Evolutionary conservation across 768 basidiomycete genomes (phyloP), one percentile per base, ranked within the genome.

Genomic region (Leccinum subtestaceum): DNA sequence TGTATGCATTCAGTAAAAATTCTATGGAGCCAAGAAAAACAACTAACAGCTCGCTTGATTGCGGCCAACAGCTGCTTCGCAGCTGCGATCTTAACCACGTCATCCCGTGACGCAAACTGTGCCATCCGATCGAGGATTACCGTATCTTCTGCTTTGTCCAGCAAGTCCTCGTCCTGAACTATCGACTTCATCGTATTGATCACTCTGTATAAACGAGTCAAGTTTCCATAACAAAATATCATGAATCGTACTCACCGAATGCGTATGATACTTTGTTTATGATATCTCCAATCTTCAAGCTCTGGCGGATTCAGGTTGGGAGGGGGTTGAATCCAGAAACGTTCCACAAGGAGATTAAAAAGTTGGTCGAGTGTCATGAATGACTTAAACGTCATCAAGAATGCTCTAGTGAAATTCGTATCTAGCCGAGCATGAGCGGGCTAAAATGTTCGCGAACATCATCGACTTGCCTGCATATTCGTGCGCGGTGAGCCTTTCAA

Each of bases 381-480:
- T 0, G 85, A 85, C 63, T 84, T 83, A 75, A 85, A 88, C 3
- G 88, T 89, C 74, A 87, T 79, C 47, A 88, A 71, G 76, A 89
- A 89, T 11, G 86, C 83, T 58, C 79, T 78, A 62, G 75, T 82
- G 70, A 82, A 87, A 36, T 76, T 75, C 23, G 80, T 77, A 67
- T 87, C 82, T 84, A 48, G n/a, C 25, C 29, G 53, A 4, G 46
- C 31, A 45, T 66, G 9, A 71, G 60, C 31, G 0, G 15, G 13
- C 17, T 13, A n/a, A 49, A 11, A 5, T n/a, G 7, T 27, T 29
- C 5, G 13, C 12, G 27, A 50, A 23, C 8, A 29, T 27, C 15
- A 12, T 48, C 5, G 11, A 69, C 83, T 60, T 63, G 84, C 86
- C 84, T 63, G 78, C 77, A 52, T 79, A 76, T 56, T 85, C 84